phyloP scores from a whole-genome alignment of 208 protist species.

The Acanthamoeba healyi region DNA sequence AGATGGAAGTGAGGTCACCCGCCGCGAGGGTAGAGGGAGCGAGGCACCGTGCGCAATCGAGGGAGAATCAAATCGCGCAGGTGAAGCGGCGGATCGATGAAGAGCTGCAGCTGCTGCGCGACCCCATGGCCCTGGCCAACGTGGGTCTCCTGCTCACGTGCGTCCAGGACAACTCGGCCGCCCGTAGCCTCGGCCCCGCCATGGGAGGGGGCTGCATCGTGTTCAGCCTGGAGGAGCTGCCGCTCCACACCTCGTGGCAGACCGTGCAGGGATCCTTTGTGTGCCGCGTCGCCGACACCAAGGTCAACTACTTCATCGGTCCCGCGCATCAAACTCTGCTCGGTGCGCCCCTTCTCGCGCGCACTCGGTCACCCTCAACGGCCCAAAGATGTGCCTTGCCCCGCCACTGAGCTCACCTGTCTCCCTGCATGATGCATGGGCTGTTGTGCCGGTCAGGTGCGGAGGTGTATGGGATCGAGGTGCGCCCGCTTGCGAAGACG shows the following conservation, averaged over 20 bases:
- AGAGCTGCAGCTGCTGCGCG: conserved; percentile 5
- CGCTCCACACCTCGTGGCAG: conserved; percentile 9
- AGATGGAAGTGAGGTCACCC: too few species aligned
- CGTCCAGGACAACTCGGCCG: not conserved
- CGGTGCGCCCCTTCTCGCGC: too few species aligned
- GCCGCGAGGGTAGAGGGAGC: too few species aligned
- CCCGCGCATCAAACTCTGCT: not conserved
- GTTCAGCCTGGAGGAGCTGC: conserved; percentile 27
- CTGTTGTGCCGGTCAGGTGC: not conserved
- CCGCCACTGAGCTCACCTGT: too few species aligned
- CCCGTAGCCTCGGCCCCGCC: not conserved
- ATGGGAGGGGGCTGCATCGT: conserved; percentile 12
- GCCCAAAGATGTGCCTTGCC: too few species aligned
- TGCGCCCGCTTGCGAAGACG: conserved; percentile 4
- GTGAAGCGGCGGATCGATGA: not conserved
- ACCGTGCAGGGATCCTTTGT: not conserved
- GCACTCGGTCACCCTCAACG: not conserved
- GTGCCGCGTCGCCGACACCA: not conserved
- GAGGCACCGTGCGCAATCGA: too few species aligned
- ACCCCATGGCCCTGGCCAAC: not conserved
- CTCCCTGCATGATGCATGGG: too few species aligned
- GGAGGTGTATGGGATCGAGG: not conserved
- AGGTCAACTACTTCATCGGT: conserved; percentile 36
- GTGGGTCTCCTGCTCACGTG: not conserved
- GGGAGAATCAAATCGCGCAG: too few species aligned